These are phyloP conservation scores for Striga asiatica DNA, from an alignment of 257 asterid species.

Conservation along the genomic window DNA sequence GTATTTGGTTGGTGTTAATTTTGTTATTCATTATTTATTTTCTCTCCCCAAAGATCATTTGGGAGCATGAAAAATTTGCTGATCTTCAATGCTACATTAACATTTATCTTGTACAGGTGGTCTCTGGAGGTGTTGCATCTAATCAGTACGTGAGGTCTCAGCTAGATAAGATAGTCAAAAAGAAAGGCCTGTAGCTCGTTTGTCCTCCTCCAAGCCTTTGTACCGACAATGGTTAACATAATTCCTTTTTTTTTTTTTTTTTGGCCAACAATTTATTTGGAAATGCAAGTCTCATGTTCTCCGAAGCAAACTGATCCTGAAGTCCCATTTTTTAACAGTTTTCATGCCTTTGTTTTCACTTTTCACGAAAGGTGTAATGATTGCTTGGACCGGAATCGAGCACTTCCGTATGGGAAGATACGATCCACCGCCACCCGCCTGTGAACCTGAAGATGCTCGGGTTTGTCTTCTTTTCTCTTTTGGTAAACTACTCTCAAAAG, in stretches of 20 bases:
- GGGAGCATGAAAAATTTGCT: neutral
- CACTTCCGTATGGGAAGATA: slow-evolving; percentile 81
- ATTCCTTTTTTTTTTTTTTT: neutral
- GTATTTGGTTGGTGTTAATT: slow-evolving; percentile 37
- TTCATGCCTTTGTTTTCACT: neutral
- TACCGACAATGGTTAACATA: slow-evolving; percentile 75
- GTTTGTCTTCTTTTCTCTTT: slow-evolving; percentile 33
- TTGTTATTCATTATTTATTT: neutral
- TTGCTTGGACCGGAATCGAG: slow-evolving; percentile 97
- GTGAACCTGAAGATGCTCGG: slow-evolving; percentile 83
- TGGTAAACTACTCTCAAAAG: neutral
- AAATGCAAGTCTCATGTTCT: too few species aligned
- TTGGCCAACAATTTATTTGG: too few species aligned
- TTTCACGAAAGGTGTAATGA: slow-evolving; percentile 66
- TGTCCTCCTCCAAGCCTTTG: slow-evolving; percentile 98
- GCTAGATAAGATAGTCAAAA: slow-evolving; percentile 47
- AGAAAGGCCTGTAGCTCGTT: slow-evolving; percentile 61
- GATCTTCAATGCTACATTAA: neutral
- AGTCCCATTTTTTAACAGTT: neutral
- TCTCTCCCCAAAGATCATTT: neutral
- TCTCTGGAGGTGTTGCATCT: slow-evolving; percentile 96
- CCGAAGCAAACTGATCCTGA: too few species aligned
- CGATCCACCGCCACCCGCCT: slow-evolving; percentile 86
- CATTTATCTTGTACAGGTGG: slow-evolving; percentile 49
- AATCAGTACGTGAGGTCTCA: slow-evolving; percentile 68